Conservation (phyloP, 1,284 basidiomycete species). For the Kwoniella shivajii region DNA sequence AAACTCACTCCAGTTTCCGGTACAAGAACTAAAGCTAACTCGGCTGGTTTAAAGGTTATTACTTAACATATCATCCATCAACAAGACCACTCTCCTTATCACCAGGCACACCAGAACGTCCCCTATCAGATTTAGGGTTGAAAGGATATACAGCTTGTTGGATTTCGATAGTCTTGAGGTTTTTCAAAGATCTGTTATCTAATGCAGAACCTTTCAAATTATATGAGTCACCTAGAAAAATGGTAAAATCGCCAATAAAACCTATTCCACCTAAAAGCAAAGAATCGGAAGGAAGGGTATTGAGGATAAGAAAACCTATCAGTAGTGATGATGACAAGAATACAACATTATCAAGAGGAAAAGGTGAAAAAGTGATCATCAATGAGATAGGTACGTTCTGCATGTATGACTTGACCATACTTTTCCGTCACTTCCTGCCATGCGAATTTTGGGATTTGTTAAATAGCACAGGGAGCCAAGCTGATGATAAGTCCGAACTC, state of each 20-base stretch:
- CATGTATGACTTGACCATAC: no score
- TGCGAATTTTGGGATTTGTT: no score
- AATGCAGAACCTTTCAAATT: conserved; percentile 21
- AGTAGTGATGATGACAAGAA: background rate
- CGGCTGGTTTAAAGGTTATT: conserved; percentile 72
- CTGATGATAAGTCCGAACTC: background rate
- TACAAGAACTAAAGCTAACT: no score
- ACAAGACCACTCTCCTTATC: conserved; percentile 60
- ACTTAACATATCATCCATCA: conserved; percentile 67
- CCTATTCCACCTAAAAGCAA: conserved; percentile 2
- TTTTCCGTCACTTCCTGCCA: no score
- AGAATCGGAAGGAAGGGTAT: conserved; percentile 16
- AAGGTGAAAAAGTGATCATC: conserved; percentile 17
- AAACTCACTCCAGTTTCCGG: no score
- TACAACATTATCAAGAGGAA: background rate
- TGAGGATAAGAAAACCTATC: conserved; percentile 22
- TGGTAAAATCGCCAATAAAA: conserved; percentile 13
- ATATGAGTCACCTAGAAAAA: conserved; percentile 11
- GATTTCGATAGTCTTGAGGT: conserved; percentile 80
- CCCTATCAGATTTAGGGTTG: conserved; percentile 87
- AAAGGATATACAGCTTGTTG: conserved; percentile 91
- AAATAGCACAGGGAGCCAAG: no score
- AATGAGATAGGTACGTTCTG: conserved; percentile 27
- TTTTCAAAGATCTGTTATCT: conserved; percentile 65
- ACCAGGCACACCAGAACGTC: conserved; percentile 90